Conservation (phyloP, 306 rosid species). For the Oemleria cerasiformis region DNA sequence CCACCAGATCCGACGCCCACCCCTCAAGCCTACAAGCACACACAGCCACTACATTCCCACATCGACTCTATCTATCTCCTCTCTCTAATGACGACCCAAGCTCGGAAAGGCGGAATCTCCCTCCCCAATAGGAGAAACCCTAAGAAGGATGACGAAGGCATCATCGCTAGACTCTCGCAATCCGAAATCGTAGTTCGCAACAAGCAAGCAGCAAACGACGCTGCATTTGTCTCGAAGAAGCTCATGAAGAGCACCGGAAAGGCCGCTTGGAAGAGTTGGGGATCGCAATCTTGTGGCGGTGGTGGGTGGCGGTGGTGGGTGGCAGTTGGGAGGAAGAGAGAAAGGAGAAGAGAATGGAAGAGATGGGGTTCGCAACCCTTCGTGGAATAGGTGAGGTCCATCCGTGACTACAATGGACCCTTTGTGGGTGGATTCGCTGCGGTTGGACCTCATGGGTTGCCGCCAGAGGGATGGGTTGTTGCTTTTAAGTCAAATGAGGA, state of each 20-base stretch:
- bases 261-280: constrained; percentile 99
- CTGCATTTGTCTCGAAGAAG: constrained; percentile 55
- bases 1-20: too few relatives aligned
- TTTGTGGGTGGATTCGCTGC: too few relatives aligned
- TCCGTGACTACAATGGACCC: too few relatives aligned
- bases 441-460: too few relatives aligned
- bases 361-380: too few relatives aligned
- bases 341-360: too few relatives aligned
- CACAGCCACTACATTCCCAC: background rate
- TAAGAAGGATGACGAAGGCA: constrained; percentile 24
- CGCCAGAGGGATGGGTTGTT: too few relatives aligned
- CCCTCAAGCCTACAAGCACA: too few relatives aligned
- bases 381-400: too few relatives aligned
- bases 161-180: constrained; percentile 48
- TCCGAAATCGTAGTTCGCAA: constrained; percentile 53
- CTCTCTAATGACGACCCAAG: constrained; percentile 56
- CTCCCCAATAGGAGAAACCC: constrained; percentile 64
- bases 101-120: constrained; percentile 74
- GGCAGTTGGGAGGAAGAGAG: too few relatives aligned
- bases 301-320: too few relatives aligned
- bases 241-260: constrained; percentile 84
- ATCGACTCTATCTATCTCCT: background rate
- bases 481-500: too few relatives aligned
- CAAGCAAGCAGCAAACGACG: constrained; percentile 60
- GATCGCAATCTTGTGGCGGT: constrained; percentile 72